These are phyloP conservation scores for Datisca glomerata DNA, from an alignment of 306 rosid genomes.

Conservation along the genomic window DNA sequence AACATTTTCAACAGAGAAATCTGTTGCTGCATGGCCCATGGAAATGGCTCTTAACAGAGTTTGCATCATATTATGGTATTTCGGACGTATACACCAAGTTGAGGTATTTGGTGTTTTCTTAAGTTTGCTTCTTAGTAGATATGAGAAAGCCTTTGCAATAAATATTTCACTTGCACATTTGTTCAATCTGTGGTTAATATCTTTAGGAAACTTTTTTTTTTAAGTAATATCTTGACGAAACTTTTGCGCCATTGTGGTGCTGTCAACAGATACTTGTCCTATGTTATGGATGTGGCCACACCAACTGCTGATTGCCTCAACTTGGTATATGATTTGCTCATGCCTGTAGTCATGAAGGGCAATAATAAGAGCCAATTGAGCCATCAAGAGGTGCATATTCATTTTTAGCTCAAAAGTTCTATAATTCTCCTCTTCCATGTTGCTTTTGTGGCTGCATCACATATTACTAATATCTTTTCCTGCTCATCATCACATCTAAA, in stretches of 20 bases:
- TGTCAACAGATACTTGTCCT: constrained; percentile 61
- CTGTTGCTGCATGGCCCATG: constrained; percentile 72
- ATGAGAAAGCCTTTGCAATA: not conserved
- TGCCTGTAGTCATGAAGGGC: constrained; percentile 79
- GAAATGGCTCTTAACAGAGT: constrained; percentile 94
- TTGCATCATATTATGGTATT: constrained; percentile 88
- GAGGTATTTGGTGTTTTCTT: constrained; percentile 38
- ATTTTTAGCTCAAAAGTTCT: constrained; percentile 3
- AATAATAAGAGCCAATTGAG: constrained; percentile 69
- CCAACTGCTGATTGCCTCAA: constrained; percentile 97
- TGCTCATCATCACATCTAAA: not conserved
- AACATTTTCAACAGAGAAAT: constrained; percentile 79
- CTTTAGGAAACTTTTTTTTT: not conserved
- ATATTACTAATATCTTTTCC: not conserved
- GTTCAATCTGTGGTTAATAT: too few relatives aligned
- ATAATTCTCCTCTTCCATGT: not conserved
- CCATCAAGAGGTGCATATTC: constrained; percentile 78
- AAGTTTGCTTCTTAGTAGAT: constrained; percentile 4
- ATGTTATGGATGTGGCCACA: constrained; percentile 95
- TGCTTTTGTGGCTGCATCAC: not conserved
- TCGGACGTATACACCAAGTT: constrained; percentile 81
- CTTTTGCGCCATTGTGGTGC: constrained; percentile 13
- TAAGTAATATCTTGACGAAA: not conserved
- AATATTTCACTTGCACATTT: not conserved
- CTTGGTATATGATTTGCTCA: constrained; percentile 58